Evolutionary conservation across 345 rosid species (phyloP).

Genomic region (Noccaea caerulescens): DNA sequence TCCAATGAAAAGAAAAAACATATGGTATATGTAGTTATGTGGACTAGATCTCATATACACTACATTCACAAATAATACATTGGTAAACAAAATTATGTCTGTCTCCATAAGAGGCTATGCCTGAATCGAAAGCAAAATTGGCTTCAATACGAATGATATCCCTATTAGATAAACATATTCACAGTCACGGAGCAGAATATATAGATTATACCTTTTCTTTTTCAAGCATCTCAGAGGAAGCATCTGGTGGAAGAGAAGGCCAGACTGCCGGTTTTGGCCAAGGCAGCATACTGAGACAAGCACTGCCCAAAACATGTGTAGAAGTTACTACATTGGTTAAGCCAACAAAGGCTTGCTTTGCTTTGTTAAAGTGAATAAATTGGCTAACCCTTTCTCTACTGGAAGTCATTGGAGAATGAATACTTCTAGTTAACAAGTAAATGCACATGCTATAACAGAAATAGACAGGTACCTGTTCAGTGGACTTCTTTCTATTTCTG

Average conservation of each 20-base stretch:
- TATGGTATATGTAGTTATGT: constrained; percentile 20
- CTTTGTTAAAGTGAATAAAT: constrained; percentile 5
- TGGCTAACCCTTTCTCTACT: constrained; percentile 12
- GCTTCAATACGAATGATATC: constrained; percentile 25
- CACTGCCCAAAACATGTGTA: constrained; percentile 62
- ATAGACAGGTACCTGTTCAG: constrained; percentile 70
- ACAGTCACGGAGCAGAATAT: constrained; percentile 28
- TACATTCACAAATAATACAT: constrained; percentile 17
- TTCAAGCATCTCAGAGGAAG: constrained; percentile 78
- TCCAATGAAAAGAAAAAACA: not conserved
- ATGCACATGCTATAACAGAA: constrained; percentile 8
- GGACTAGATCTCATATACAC: constrained; percentile 17
- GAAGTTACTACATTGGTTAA: constrained; percentile 17
- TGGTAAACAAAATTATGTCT: constrained; percentile 26
- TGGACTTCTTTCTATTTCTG: constrained; percentile 90
- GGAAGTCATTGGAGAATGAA: constrained; percentile 4
- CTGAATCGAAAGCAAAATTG: constrained; percentile 7
- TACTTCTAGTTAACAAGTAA: constrained; percentile 6
- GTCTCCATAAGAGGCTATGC: constrained; percentile 23
- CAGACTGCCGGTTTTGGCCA: constrained; percentile 98
- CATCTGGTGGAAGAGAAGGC: constrained; percentile 89
- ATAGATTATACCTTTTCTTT: constrained; percentile 87
- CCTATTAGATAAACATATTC: constrained; percentile 9
- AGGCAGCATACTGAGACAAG: constrained; percentile 95
- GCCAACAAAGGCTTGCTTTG: constrained; percentile 17